Evolutionary conservation across 169 alveolate genomes (phyloP).

Genomic region (Cryptosporidium xiaoi): DNA sequence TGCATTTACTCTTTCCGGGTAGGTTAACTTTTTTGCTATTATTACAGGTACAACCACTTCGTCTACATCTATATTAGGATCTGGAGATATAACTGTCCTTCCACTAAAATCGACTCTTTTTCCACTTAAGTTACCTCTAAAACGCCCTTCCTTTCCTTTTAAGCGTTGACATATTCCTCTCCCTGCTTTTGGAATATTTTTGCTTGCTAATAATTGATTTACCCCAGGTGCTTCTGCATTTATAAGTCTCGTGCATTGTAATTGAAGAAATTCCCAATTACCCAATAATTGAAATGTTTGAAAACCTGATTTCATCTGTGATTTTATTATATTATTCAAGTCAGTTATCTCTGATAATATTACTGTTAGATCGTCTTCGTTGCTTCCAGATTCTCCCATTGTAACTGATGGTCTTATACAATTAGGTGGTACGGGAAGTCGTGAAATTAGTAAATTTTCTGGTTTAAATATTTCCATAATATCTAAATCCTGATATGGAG

Average conservation of each 20-base stretch:
- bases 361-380: slow-evolving; percentile 96
- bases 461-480: slow-evolving; percentile 93
- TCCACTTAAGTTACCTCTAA: slow-evolving; percentile 98
- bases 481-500: slow-evolving; percentile 91
- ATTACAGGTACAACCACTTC: slow-evolving; percentile 97
- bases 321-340: slow-evolving; percentile 83
- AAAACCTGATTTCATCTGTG: slow-evolving; percentile 87
- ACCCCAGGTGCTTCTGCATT: slow-evolving; percentile 95
- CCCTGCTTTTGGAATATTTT: slow-evolving; percentile 76
- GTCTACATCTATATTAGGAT: slow-evolving; percentile 97
- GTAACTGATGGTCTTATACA: slow-evolving; percentile 97
- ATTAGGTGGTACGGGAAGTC: slow-evolving; percentile 95
- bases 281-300: slow-evolving; percentile 87
- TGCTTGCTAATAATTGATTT: slow-evolving; percentile 84
- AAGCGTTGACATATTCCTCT: slow-evolving; percentile 86
- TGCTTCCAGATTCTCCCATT: slow-evolving; percentile 89
- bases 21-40: slow-evolving; percentile 96
- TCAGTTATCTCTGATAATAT: slow-evolving; percentile 91
- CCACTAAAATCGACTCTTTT: slow-evolving; percentile 99
- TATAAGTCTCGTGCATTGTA: slow-evolving; percentile 89
- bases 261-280: slow-evolving; percentile 89
- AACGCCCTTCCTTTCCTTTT: slow-evolving; percentile 97
- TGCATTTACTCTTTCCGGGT: slow-evolving; percentile 95
- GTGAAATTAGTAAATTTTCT: slow-evolving; percentile 89
- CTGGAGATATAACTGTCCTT: slow-evolving; percentile 99